phyloP scores from a whole-genome alignment of 2,329 filamentous ascomycete species.

The Scedosporium apiospermum region DNA sequence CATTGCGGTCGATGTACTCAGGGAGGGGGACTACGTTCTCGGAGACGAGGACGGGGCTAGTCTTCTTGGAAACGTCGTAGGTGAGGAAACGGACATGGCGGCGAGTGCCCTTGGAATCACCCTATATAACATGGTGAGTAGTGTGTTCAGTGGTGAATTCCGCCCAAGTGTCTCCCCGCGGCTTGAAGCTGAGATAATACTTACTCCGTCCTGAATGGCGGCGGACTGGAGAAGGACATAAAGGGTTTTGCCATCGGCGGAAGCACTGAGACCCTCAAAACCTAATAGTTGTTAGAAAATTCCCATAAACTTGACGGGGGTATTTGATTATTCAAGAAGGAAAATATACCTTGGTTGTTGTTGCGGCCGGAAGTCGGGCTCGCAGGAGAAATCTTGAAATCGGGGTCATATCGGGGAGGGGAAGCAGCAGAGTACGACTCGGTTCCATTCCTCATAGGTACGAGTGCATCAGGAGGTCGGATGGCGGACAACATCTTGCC shows the following conservation, averaged over 20 bases:
- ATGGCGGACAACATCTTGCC: neutral
- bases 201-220: conserved; percentile 21
- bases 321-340: too few species aligned
- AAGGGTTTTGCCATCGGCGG: conserved; percentile 51
- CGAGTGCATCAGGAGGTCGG: neutral
- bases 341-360: conserved; percentile 52
- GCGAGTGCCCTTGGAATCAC: conserved; percentile 23
- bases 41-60: conserved; percentile 34
- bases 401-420: conserved; percentile 48
- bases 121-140: neutral
- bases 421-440: conserved; percentile 53
- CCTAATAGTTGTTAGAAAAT: conserved; percentile 17
- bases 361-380: conserved; percentile 52
- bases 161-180: neutral
- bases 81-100: conserved; percentile 52
- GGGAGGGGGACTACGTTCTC: conserved; percentile 62
- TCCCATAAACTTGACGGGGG: too few species aligned
- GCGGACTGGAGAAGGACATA: conserved; percentile 60
- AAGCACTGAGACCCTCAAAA: conserved; percentile 60
- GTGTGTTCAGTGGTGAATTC: neutral
- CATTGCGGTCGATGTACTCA: conserved; percentile 39
- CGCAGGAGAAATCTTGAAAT: conserved; percentile 35
- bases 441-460: neutral
- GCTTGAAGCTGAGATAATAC: conserved; percentile 5
- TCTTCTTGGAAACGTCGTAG: conserved; percentile 44